phyloP scores from a whole-genome alignment of 208 protist genomes.

The Trypanosoma caninum region DNA sequence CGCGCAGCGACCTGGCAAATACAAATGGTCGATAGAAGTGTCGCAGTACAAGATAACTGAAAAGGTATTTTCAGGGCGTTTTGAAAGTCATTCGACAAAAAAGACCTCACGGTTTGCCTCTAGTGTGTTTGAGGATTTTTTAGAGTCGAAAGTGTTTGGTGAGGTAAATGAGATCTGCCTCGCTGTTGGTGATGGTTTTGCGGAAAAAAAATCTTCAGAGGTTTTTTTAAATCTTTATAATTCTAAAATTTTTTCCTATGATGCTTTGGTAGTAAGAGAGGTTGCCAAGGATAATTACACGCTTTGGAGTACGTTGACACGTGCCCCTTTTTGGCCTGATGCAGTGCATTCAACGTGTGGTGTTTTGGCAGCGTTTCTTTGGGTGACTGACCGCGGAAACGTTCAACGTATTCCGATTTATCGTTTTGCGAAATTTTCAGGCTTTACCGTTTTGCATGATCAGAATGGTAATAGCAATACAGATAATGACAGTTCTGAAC shows the following conservation, averaged over 20 bases:
- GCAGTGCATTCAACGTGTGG: neutral
- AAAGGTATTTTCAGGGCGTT: neutral
- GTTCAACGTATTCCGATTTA: conserved; percentile 12
- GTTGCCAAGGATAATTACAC: neutral
- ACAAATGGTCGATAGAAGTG: conserved; percentile 58
- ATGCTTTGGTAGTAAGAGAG: conserved; percentile 9
- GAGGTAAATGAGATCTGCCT: neutral
- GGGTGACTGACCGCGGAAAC: neutral
- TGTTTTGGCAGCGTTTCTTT: conserved; percentile 16
- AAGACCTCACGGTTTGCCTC: conserved; percentile 42
- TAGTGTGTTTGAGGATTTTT: conserved; percentile 33
- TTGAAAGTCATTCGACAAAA: neutral
- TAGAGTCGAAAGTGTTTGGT: conserved; percentile 9
- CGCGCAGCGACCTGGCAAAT: conserved; percentile 46
- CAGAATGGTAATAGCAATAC: neutral
- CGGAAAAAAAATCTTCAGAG: no score
- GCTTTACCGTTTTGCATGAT: neutral
- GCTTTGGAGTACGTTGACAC: conserved; percentile 14
- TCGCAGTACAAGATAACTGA: conserved; percentile 49
- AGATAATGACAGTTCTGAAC: no score
- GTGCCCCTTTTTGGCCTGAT: conserved; percentile 3
- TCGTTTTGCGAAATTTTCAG: neutral
- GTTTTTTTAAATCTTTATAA: no score
- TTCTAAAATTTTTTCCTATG: no score
- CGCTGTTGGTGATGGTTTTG: no score